Evolutionary conservation across 129 eudicot species (phyloP).

Genomic region (Dittrichia graveolens): DNA sequence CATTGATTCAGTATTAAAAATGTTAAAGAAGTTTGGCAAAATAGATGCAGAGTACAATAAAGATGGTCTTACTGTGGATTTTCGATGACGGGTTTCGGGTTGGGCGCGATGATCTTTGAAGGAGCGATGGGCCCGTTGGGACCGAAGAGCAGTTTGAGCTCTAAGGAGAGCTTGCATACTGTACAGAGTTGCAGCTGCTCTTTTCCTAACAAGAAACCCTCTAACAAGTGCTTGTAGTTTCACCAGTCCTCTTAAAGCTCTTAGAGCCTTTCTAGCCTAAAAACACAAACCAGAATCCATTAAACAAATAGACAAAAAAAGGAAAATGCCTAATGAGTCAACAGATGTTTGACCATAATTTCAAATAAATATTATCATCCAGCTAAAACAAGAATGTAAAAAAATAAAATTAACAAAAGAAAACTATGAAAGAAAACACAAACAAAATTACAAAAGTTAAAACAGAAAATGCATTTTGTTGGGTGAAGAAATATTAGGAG

Average conservation of each 20-base stretch:
- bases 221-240: conserved; percentile 90
- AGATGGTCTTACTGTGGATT: conserved; percentile 52
- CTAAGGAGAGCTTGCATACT: conserved; percentile 96
- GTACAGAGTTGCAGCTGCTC: conserved; percentile 80
- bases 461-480: conserved; percentile 24
- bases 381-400: not conserved
- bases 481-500: conserved; percentile 24
- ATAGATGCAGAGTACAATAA: not conserved
- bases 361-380: not conserved
- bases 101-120: conserved; percentile 42
- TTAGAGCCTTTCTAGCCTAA: conserved; percentile 87
- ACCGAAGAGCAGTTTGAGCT: conserved; percentile 64
- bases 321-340: not conserved
- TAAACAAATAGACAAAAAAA: not conserved
- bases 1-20: not conserved
- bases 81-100: conserved; percentile 54
- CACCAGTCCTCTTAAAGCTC: conserved; percentile 87
- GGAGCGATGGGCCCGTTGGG: conserved; percentile 67
- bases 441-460: not conserved
- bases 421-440: too few species aligned
- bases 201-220: conserved; percentile 87
- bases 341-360: conserved; percentile 14
- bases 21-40: not conserved
- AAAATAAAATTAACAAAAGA: too few species aligned
- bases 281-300: conserved; percentile 16